These are phyloP conservation scores for Plasmopara viticola DNA, from an alignment of 352 stramenopile genomes.

Conservation along the genomic window DNA sequence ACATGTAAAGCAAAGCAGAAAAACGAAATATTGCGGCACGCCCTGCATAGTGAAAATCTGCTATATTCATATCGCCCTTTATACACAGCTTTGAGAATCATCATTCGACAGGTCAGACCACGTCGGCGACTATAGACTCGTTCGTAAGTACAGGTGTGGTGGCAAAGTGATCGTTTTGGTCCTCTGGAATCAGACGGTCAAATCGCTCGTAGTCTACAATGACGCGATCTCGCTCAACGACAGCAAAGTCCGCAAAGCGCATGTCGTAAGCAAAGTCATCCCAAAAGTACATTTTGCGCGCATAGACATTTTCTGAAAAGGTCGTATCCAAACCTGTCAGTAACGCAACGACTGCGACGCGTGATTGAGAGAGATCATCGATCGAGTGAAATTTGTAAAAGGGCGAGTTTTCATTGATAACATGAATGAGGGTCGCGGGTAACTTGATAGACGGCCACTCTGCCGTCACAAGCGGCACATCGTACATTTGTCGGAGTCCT, in stretches of 20 bases:
- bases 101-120: constrained; percentile 11
- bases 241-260: constrained; percentile 72
- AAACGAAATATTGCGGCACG: too few species aligned
- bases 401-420: constrained; percentile 71
- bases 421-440: constrained; percentile 73
- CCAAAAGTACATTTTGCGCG: constrained; percentile 85
- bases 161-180: constrained; percentile 19
- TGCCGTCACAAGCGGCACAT: constrained; percentile 69
- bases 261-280: constrained; percentile 80
- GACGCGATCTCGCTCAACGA: constrained; percentile 58
- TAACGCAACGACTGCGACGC: constrained; percentile 69
- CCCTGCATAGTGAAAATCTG: too few species aligned
- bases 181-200: constrained; percentile 41
- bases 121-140: constrained; percentile 9
- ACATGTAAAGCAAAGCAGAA: too few species aligned
- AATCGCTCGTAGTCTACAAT: constrained; percentile 68
- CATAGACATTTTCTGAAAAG: constrained; percentile 82
- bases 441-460: constrained; percentile 82
- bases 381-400: constrained; percentile 74
- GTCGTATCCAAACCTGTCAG: constrained; percentile 80
- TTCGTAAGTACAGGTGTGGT: constrained; percentile 21
- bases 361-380: constrained; percentile 62
- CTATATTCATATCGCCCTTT: too few species aligned
- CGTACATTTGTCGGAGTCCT: constrained; percentile 72
- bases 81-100: too few species aligned